Evolutionary conservation across 2,329 filamentous ascomycete genomes (phyloP), one percentile per base, ranked within the genome.

Genomic region (Claviceps sp.): DNA sequence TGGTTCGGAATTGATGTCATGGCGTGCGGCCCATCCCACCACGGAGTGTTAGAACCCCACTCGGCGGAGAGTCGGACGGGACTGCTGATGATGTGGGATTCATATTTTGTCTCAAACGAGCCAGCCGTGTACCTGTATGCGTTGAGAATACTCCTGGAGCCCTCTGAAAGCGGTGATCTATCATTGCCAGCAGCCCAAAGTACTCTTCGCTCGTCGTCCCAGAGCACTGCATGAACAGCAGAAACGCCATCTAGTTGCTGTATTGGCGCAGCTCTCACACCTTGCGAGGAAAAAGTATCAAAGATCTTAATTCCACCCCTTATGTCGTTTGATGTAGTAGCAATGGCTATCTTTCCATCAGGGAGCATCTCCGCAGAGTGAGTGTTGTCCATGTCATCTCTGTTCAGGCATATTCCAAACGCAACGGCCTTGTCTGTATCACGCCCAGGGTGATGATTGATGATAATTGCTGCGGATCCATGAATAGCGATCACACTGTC

Each of bases 21-120:
- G 24, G 39, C 40, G 42, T 52, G 50, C 8, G n/a, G 22, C 10
- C 50, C 50, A 30, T 52, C 46, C 50, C 50, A 52, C 50, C 50
- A 52, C 37, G 2, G 7, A n/a, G 45, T 44, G 16, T 17, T 17
- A 40, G 8, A 19, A 30, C 43, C 43, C 50, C 50, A 52, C 44
- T 52, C 50, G 16, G 50, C 39, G 11, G 45, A 43, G 45, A 52
- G 50, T 5, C 13, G 39, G 4, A 16, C 26, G 8, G 50, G 22
- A 5, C 16, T 10, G 40, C 24, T 42, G 14, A 52, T 42, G 19
- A 30, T 43, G 16, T 41, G 10, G 6, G 39, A 17, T 13, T 42
- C 45, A 11, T 40, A 14, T n/a, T 34, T 6, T 26, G 19, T 5
- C 37, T 42, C 10, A 10, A 52, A 48, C 26, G 6, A 37, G n/a